Evolutionary conservation across 2,329 filamentous ascomycete genomes (phyloP), one percentile per base, ranked within the genome.

Genomic region (Penicillium sp.): DNA sequence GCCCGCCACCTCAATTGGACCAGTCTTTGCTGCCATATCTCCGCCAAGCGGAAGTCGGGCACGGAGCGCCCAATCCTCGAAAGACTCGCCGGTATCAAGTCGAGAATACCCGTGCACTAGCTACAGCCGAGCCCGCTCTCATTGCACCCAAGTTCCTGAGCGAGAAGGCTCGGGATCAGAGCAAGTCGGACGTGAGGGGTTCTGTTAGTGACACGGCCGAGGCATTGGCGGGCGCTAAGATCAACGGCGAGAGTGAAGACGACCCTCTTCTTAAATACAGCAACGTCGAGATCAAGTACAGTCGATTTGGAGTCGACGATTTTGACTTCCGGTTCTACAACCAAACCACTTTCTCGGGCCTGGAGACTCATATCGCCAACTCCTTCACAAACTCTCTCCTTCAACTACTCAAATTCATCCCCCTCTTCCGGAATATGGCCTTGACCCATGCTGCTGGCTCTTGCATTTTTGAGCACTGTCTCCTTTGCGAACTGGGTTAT

Each of bases 281-380:
- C 66, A 93, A 93, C 71, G 91, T 97, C 12, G 94, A 98, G 76
- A 99, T 99, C 80, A 97, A 97, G 76, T 99, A 98, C 81, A 97
- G 94, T 83, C 96, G 93, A 75, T 99, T 97, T 77, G 95, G 95
- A 22, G 93, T 99, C n/a, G 94, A 98, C 72, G 96, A 99, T 77
- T 99, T 99, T 76, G 95, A 99, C 65, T 68, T 58, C 66, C 92
- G 92, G 60, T 98, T 92, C 76, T 99, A 96, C 83, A 99, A 99
- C 78, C 93, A 91, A 75, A 98, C 96, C 1, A 84, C 82, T 26
- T 97, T 92, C 73, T 97, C 95, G 10, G 95, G 95, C 0, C 82
- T 99, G 42, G 94, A 99, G 76, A 99, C 92, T 50, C 94, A 99
- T 75, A 97, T 99, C 63, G 87, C 93, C 45, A 98, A 99, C 75